Base-by-base conservation (phyloP, 495 filamentous ascomycete genomes). In the Daldinia loculata region DNA sequence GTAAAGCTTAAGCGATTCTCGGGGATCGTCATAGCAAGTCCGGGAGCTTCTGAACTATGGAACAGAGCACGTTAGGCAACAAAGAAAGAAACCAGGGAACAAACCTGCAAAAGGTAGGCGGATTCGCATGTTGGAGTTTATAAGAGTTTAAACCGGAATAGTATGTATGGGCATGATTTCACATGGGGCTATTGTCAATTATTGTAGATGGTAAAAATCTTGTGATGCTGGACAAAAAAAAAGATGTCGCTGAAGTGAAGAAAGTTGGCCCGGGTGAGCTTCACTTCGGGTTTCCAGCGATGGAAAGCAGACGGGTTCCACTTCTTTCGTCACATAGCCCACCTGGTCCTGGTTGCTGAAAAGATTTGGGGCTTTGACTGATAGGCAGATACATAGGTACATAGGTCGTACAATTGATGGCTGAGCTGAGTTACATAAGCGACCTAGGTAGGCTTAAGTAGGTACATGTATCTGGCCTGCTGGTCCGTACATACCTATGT, bases 61-160 rank as follows among this genome's bases (percentile, higher is more conserved):
- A 61, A 32, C 12, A 14, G 15, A 29, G 30, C 22, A 15, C 26
- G 43, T 29, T 53, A 26, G 24, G 9, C 8, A 39, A 57, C 50
- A 61, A 60, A 55, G 57, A 51, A 67, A 48, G 17, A 62, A 38
- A n/a, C 50, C 22, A 22, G 14, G 43, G 48, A 27, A 68, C 67
- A 24, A 68, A 93, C 92, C 88, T 78, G 91, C 91, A 74, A 94
- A 94, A 39, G 77, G 77, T 27, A 79, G 66, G 41, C 77, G 74
- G 61, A 79, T 79, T 56, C 76, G 75, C 76, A 78, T 78, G 27
- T 74, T 77, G 48, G 41, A 63, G 34, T 70, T 15, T 59, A 51
- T 61, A 6, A 36, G 45, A 60, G 34, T 43, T 64, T 58, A 66
- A 39, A 41, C 48, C 9, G 39, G 22, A 24, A 66, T 57, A 45